phyloP scores from a whole-genome alignment of 2,329 filamentous ascomycete species.

The Alternaria arborescens region DNA sequence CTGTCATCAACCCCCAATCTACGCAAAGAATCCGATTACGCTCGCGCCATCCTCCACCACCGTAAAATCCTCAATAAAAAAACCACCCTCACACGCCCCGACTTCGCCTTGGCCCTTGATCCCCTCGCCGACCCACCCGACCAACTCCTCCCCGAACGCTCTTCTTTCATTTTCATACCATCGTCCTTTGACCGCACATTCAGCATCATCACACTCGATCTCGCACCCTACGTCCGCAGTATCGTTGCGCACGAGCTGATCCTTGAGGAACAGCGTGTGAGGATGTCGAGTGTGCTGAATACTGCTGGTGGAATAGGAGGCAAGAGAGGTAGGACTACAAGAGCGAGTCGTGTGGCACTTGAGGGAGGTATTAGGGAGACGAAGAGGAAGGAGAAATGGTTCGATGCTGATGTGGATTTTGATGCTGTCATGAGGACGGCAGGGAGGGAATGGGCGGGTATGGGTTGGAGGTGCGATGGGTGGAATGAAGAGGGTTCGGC shows the following conservation, averaged over 20 bases:
- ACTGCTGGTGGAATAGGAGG: conserved; percentile 62
- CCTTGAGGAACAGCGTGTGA: conserved; percentile 72
- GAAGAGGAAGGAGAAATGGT: conserved; percentile 77
- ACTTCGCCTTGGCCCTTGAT: conserved; percentile 61
- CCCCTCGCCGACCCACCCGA: conserved; percentile 55
- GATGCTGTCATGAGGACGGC: conserved; percentile 70
- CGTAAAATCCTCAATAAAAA: conserved; percentile 27
- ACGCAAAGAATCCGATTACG: conserved; percentile 28
- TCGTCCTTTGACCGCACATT: conserved; percentile 81
- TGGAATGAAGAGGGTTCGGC: conserved; percentile 9
- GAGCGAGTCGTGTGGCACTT: conserved; percentile 77
- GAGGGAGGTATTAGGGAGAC: conserved; percentile 75
- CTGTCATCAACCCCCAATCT: not conserved
- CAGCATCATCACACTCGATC: conserved; percentile 72
- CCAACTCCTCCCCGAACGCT: conserved; percentile 38
- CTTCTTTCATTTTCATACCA: conserved; percentile 63
- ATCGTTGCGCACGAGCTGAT: conserved; percentile 81
- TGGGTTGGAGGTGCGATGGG: conserved; percentile 32
- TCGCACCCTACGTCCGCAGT: conserved; percentile 88
- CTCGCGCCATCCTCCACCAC: conserved; percentile 43
- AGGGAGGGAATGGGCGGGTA: conserved; percentile 52
- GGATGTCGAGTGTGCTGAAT: conserved; percentile 66
- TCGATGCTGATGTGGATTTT: conserved; percentile 68
- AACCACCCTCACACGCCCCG: conserved; percentile 41
- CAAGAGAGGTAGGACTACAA: conserved; percentile 74